phyloP scores from a whole-genome alignment of 306 rosid species.

The Alnus rubra region DNA sequence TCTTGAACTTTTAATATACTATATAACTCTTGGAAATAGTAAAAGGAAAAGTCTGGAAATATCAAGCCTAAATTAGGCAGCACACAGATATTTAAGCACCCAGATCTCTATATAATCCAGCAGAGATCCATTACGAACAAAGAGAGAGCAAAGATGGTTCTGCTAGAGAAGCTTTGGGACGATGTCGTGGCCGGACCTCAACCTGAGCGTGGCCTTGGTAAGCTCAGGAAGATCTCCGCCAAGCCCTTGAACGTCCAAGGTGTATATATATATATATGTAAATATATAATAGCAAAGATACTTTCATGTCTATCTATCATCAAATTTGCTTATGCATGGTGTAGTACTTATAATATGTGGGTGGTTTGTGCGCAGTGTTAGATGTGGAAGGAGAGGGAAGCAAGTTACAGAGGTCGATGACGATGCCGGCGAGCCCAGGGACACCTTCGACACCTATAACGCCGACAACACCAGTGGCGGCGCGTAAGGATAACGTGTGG shows the following conservation, averaged over 20 bases:
- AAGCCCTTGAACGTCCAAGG: conserved; percentile 50
- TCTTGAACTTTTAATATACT: no score
- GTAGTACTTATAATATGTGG: neutral
- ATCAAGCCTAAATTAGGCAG: neutral
- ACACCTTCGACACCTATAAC: conserved; percentile 64
- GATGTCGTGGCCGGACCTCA: conserved; percentile 82
- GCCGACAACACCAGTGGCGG: conserved; percentile 58
- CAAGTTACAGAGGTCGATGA: conserved; percentile 37
- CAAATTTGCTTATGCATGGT: neutral
- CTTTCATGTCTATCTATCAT: no score
- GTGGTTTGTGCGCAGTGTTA: neutral
- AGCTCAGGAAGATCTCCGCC: conserved; percentile 56
- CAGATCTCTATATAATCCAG: neutral
- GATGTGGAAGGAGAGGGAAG: conserved; percentile 49
- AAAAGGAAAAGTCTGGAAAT: neutral
- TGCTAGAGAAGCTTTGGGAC: conserved; percentile 93
- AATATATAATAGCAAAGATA: no score
- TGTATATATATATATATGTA: neutral
- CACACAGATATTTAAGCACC: conserved; percentile 39
- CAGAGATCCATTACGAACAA: neutral
- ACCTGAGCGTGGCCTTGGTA: conserved; percentile 82
- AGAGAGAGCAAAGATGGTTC: conserved; percentile 49
- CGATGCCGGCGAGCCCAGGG: conserved; percentile 53
- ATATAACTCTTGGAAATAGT: conserved; percentile 32
- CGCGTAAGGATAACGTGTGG: conserved; percentile 83